These are phyloP conservation scores for Erysiphe pulchra DNA, from an alignment of 2,329 filamentous ascomycete species.

Conservation along the genomic window DNA sequence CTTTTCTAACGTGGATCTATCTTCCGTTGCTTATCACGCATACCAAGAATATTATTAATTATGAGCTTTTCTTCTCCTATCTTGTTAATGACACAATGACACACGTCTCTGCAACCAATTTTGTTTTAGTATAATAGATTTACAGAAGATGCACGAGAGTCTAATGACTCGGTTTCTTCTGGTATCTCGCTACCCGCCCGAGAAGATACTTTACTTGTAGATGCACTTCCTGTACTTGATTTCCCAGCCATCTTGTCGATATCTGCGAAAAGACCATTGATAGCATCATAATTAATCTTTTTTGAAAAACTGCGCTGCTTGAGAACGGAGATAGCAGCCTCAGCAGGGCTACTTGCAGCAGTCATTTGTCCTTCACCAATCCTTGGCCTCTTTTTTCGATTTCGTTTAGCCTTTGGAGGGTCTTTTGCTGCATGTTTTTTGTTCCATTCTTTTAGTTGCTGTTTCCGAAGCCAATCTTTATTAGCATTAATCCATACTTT, in stretches of 20 bases:
- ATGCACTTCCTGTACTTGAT: constrained; percentile 23
- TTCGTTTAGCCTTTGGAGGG: constrained; percentile 29
- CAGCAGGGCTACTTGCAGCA: constrained; percentile 39
- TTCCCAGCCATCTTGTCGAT: constrained; percentile 7
- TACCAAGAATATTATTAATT: too few species aligned
- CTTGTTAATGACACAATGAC: too few species aligned
- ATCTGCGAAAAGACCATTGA: constrained; percentile 28
- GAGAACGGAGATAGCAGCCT: constrained; percentile 41
- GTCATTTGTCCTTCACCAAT: constrained; percentile 39
- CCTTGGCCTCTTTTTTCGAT: constrained; percentile 26
- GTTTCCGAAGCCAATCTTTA: constrained; percentile 69
- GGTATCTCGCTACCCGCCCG: constrained; percentile 2
- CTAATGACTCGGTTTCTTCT: neutral
- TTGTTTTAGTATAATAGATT: neutral
- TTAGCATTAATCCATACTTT: constrained; percentile 88
- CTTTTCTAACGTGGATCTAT: too few species aligned
- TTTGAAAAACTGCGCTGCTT: constrained; percentile 44
- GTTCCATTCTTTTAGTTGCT: constrained; percentile 37
- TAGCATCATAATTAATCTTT: constrained; percentile 48
- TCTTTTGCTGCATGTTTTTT: constrained; percentile 34
- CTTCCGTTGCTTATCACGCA: too few species aligned
- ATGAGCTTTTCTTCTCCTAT: too few species aligned
- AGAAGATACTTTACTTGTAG: constrained; percentile 18
- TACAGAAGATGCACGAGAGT: neutral
- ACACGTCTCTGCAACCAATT: too few species aligned